These are phyloP conservation scores for Sistotremastrum niveocremeum DNA, from an alignment of 768 basidiomycete species.

Conservation along the genomic window DNA sequence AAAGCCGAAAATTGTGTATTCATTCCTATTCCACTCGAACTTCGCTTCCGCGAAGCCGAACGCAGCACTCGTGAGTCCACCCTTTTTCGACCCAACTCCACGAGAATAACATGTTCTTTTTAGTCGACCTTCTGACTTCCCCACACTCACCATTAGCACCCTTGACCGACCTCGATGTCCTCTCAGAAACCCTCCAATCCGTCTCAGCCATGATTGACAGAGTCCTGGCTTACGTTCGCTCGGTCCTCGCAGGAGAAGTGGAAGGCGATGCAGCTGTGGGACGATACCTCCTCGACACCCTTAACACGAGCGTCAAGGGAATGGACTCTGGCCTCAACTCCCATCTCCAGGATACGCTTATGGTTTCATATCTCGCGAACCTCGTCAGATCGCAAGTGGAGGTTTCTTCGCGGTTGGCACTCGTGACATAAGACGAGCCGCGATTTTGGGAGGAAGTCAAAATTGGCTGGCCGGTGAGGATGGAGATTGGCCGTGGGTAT, in stretches of 20 bases:
- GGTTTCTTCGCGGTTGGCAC: conserved; percentile 73
- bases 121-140: conserved; percentile 66
- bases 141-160: conserved; percentile 28
- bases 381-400: conserved; percentile 89
- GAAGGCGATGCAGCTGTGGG: conserved; percentile 79
- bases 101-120: conserved; percentile 2
- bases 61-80: conserved; percentile 63
- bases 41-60: conserved; percentile 74
- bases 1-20: conserved; percentile 95
- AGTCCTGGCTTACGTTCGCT: conserved; percentile 72
- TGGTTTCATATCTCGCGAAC: conserved; percentile 91
- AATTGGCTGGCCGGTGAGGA: not conserved
- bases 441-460: not conserved
- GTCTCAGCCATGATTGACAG: conserved; percentile 74
- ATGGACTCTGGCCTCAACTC: conserved; percentile 25
- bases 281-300: conserved; percentile 80
- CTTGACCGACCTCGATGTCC: conserved; percentile 56
- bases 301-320: conserved; percentile 57
- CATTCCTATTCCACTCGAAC: conserved; percentile 77
- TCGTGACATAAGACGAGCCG: conserved; percentile 33
- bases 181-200: conserved; percentile 57
- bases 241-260: conserved; percentile 63
- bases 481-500: no score
- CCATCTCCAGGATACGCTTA: conserved; percentile 62
- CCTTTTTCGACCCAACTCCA: not conserved